These are phyloP conservation scores for Mucor mucedo DNA, from an alignment of 371 early-diverging fungal species.

Conservation along the genomic window DNA sequence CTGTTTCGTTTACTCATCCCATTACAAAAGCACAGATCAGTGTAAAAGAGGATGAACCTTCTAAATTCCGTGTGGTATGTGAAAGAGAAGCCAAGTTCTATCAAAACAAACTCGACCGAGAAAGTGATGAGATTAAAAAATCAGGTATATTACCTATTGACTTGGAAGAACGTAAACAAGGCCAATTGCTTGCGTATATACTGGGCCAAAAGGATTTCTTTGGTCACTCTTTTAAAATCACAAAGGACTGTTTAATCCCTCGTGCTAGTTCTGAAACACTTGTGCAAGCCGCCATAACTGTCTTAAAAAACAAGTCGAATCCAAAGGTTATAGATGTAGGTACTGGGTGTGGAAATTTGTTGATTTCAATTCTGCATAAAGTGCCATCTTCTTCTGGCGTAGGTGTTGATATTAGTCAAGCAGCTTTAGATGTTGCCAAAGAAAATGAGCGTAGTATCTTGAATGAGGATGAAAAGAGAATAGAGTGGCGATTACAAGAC, in stretches of 20 bases:
- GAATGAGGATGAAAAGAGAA: conserved; percentile 27
- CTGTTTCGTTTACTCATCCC: conserved; percentile 55
- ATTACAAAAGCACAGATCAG: conserved; percentile 17
- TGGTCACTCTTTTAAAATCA: conserved; percentile 61
- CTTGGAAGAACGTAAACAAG: conserved; percentile 39
- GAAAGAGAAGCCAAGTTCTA: conserved; percentile 67
- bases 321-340: conserved; percentile 70
- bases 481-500: conserved; percentile 41
- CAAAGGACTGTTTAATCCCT: conserved; percentile 72
- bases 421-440: conserved; percentile 63
- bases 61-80: conserved; percentile 56
- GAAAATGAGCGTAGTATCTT: conserved; percentile 45
- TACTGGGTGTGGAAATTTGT: conserved; percentile 77
- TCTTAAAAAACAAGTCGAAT: conserved; percentile 3
- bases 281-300: conserved; percentile 49
- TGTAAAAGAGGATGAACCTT: conserved; percentile 42
- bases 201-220: conserved; percentile 66
- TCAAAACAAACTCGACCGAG: conserved; percentile 50
- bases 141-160: conserved; percentile 34
- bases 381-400: conserved; percentile 45
- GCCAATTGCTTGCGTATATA: conserved; percentile 63
- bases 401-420: conserved; percentile 69
- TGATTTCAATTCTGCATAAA: conserved; percentile 60
- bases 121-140: conserved; percentile 51
- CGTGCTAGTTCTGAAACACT: conserved; percentile 72